A percentile compares a stretch with the other conserved stretches of the same genome.
phyloP scores from a whole-genome alignment of 768 basidiomycete genomes.

The Leccinum longicurvipes region DNA sequence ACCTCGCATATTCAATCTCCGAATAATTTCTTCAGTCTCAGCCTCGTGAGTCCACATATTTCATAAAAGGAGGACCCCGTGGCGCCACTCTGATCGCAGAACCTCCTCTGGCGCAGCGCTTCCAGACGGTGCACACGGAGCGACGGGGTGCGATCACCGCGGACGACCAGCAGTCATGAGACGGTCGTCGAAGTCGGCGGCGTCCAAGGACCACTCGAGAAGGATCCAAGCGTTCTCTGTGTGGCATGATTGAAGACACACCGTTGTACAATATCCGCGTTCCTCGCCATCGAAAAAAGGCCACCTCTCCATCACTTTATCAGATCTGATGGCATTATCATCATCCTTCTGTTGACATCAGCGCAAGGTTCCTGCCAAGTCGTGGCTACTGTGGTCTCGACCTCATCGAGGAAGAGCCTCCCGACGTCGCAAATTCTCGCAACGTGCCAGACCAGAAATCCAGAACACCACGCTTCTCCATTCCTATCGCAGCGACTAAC shows the following conservation, averaged over 20 bases:
- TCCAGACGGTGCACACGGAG: not conserved
- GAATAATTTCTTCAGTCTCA: not conserved
- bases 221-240: not conserved
- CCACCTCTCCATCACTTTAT: not conserved
- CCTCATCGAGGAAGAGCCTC: not conserved
- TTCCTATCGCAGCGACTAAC: not conserved
- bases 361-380: not conserved
- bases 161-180: not conserved
- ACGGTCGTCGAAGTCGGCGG: conserved; percentile 14
- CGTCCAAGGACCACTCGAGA: conserved; percentile 2
- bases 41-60: not conserved
- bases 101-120: not conserved
- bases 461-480: not conserved
- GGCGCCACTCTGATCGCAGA: not conserved
- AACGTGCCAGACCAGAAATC: not conserved
- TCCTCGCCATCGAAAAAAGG: conserved; percentile 8
- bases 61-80: too few relatives aligned
- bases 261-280: conserved; percentile 11
- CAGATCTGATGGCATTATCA: conserved; percentile 5
- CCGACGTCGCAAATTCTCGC: not conserved
- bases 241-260: not conserved
- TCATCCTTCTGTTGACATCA: too few relatives aligned
- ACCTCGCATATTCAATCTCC: not conserved
- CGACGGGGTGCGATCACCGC: conserved; percentile 11
- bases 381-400: not conserved